These are phyloP conservation scores for Madurella fahalii DNA, from an alignment of 2,329 filamentous ascomycete genomes.

Conservation along the genomic window DNA sequence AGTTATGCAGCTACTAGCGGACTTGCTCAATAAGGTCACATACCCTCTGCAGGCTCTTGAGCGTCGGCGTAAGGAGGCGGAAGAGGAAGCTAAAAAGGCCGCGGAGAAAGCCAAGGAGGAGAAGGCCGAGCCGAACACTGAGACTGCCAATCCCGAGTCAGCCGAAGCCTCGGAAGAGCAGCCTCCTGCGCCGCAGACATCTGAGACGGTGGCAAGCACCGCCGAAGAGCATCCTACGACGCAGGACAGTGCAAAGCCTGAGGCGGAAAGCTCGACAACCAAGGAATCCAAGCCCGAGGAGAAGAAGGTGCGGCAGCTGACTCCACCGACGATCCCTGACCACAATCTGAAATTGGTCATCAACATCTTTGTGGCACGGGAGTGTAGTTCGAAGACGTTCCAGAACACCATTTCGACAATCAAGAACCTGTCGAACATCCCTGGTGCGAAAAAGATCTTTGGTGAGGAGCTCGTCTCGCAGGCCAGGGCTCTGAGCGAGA, in stretches of 20 bases:
- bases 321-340: conserved; percentile 80
- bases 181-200: conserved; percentile 3
- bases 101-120: conserved; percentile 50
- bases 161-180: conserved; percentile 10
- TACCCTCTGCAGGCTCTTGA: conserved; percentile 77
- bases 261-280: conserved; percentile 35
- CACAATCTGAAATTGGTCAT: conserved; percentile 91
- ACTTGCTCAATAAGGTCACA: conserved; percentile 82
- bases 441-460: conserved; percentile 83
- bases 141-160: conserved; percentile 8
- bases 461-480: conserved; percentile 89
- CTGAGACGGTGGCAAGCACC: conserved; percentile 12
- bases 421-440: conserved; percentile 92
- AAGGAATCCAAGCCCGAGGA: conserved; percentile 39
- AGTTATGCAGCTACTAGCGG: conserved; percentile 91
- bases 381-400: conserved; percentile 97
- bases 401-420: conserved; percentile 97
- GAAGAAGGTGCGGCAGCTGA: conserved; percentile 57
- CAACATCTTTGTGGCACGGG: conserved; percentile 90
- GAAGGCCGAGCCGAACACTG: conserved; percentile 21
- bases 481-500: conserved; percentile 76
- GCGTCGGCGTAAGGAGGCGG: conserved; percentile 73
- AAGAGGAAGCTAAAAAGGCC: conserved; percentile 46
- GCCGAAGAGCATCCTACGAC: conserved; percentile 27
- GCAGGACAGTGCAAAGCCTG: conserved; percentile 27